Percentiles rank a stretch among this genome's conserved stretches.
Conservation (phyloP, 306 rosid genomes). For the Glycyrrhiza uralensis region DNA sequence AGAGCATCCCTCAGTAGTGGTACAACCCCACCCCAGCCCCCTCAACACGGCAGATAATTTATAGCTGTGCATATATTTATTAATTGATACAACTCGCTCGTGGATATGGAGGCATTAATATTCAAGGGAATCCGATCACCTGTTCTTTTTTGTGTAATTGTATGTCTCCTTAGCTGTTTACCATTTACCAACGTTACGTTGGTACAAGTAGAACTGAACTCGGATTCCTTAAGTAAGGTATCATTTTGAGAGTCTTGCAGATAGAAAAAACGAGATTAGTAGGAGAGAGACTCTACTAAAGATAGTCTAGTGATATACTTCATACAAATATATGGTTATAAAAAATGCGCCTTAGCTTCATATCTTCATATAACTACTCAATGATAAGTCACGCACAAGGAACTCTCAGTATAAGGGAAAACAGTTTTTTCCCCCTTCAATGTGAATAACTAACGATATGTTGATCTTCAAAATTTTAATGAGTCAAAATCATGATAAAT, state of each 20-base stretch:
- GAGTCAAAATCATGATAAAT: background rate
- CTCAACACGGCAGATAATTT: slow-evolving; percentile 14
- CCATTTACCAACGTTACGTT: no score
- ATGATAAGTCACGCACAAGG: background rate
- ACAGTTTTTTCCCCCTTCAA: no score
- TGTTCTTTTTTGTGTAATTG: background rate
- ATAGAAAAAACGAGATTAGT: no score
- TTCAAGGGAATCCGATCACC: background rate
- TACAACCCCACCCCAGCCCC: slow-evolving; percentile 16
- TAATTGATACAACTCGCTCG: background rate
- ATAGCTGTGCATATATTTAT: slow-evolving; percentile 23
- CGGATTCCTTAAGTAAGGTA: no score
- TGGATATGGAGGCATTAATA: slow-evolving; percentile 7
- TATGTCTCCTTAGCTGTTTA: background rate
- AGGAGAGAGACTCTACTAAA: no score
- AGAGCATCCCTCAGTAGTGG: background rate
- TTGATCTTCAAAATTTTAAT: background rate
- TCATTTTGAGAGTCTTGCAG: no score
- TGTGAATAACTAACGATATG: background rate
- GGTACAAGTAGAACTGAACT: no score
- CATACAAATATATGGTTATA: no score
- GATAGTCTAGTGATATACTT: no score
- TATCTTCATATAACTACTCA: background rate
- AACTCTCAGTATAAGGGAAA: background rate
- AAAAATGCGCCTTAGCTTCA: background rate